Percentiles rank a stretch among this genome's conserved stretches.
These are phyloP conservation scores for Penicillium ucsense DNA, from an alignment of 495 filamentous ascomycete genomes.

Conservation along the genomic window DNA sequence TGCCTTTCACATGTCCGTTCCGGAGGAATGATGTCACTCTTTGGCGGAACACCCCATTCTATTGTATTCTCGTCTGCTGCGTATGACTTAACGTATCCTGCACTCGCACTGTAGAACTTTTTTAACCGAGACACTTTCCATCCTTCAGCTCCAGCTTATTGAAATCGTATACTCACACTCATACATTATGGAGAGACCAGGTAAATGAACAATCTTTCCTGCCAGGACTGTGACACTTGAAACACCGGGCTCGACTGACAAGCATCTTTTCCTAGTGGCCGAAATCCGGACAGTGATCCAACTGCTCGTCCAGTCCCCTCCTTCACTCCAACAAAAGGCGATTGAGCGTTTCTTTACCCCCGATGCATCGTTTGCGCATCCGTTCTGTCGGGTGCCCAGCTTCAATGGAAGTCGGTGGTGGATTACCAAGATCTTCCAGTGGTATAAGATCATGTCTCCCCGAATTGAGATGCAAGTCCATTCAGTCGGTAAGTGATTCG, in stretches of 20 bases:
- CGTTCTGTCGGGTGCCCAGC: conserved; percentile 64
- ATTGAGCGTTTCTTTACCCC: conserved; percentile 62
- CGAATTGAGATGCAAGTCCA: conserved; percentile 59
- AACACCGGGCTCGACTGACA: not conserved
- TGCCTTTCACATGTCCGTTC: too few species aligned
- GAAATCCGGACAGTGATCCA: conserved; percentile 57
- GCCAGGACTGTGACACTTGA: not conserved
- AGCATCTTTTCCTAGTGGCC: conserved; percentile 16
- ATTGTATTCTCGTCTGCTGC: too few species aligned
- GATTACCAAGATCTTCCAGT: conserved; percentile 64
- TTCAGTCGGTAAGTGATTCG: conserved; percentile 47
- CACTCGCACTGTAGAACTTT: too few species aligned
- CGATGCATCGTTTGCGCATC: conserved; percentile 64
- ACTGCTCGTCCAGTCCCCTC: conserved; percentile 53
- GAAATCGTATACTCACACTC: not conserved
- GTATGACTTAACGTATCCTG: too few species aligned
- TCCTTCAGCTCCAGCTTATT: too few species aligned
- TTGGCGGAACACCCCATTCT: too few species aligned
- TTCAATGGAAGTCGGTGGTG: conserved; percentile 47
- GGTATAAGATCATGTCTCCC: conserved; percentile 79
- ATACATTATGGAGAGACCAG: conserved; percentile 20
- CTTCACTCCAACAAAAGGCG: conserved; percentile 49
- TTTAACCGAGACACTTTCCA: too few species aligned
- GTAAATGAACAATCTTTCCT: conserved; percentile 5
- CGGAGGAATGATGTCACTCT: too few species aligned